Conservation (phyloP, 108 stramenopile species). For the Nannochloropsis gaditana region DNA sequence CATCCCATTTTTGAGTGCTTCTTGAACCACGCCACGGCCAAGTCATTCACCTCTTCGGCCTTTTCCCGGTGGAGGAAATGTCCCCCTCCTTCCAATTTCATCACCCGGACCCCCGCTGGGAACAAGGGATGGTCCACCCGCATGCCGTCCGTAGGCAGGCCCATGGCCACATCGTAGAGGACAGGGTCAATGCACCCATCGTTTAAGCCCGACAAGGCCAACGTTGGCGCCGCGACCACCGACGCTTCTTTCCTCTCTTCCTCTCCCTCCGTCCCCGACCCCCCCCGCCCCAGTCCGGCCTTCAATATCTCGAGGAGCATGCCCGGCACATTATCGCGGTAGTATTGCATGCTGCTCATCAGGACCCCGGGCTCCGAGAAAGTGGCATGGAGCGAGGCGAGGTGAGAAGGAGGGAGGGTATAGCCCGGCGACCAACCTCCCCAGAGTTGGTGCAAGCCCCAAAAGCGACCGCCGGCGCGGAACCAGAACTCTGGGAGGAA, state of each 20-base stretch:
- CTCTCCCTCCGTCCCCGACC: not conserved
- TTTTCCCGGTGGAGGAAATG: not conserved
- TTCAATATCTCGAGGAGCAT: not conserved
- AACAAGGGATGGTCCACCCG: not conserved
- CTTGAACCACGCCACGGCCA: not conserved
- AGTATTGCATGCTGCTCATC: not conserved
- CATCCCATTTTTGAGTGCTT: not conserved
- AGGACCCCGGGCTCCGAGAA: not conserved
- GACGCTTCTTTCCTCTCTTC: not conserved
- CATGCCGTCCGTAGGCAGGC: not conserved
- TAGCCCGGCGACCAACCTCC: not conserved
- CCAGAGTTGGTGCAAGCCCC: not conserved
- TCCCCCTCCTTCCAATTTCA: constrained; percentile 8
- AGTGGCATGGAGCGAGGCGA: not conserved
- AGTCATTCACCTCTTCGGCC: not conserved
- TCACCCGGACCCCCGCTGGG: not conserved
- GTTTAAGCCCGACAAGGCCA: not conserved
- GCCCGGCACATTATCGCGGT: not conserved
- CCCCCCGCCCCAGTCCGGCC: not conserved
- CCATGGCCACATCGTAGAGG: not conserved
- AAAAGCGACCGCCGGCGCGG: not conserved
- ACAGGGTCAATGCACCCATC: not conserved
- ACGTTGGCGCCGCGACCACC: not conserved
- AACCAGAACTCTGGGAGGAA: not conserved
- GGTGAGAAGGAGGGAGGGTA: not conserved